phyloP scores from a whole-genome alignment of 2,329 filamentous ascomycete genomes.

The Hypoxylon sp. region DNA sequence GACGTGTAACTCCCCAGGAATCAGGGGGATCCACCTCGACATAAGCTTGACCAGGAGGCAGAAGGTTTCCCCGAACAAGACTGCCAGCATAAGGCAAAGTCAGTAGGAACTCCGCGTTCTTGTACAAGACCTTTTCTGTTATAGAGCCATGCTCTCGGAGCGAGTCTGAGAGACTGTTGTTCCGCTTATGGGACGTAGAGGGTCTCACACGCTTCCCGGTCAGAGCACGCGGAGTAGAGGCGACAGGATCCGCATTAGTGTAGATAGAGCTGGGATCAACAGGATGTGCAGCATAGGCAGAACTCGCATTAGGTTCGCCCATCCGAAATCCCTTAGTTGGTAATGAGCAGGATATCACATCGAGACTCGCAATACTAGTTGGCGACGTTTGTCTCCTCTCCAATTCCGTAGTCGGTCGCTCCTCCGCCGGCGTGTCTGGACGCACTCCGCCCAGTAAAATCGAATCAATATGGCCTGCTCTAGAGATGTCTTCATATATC shows the following conservation, averaged over 20 bases:
- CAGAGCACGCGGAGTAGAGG: conserved; percentile 69
- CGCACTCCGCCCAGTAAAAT: conserved; percentile 58
- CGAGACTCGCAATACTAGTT: conserved; percentile 69
- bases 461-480: conserved; percentile 63
- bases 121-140: conserved; percentile 63
- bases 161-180: conserved; percentile 89
- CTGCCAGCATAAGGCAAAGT: conserved; percentile 80
- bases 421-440: conserved; percentile 61
- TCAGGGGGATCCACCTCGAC: conserved; percentile 74
- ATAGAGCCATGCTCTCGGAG: conserved; percentile 73
- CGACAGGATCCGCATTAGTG: conserved; percentile 63
- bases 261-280: conserved; percentile 64
- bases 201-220: conserved; percentile 71
- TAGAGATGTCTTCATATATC: conserved; percentile 62
- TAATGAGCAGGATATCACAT: conserved; percentile 74
- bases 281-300: conserved; percentile 67
- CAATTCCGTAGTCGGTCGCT: conserved; percentile 46
- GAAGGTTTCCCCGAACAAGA: conserved; percentile 86
- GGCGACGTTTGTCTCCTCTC: conserved; percentile 62
- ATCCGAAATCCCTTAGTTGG: conserved; percentile 64
- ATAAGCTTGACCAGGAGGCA: conserved; percentile 85
- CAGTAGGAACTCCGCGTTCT: conserved; percentile 69
- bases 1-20: conserved; percentile 61
- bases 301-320: conserved; percentile 55
- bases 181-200: conserved; percentile 78